Percentiles rank a stretch among this genome's conserved stretches.
phyloP scores from a whole-genome alignment of 768 basidiomycete genomes.

The Basidioascus undulatus region DNA sequence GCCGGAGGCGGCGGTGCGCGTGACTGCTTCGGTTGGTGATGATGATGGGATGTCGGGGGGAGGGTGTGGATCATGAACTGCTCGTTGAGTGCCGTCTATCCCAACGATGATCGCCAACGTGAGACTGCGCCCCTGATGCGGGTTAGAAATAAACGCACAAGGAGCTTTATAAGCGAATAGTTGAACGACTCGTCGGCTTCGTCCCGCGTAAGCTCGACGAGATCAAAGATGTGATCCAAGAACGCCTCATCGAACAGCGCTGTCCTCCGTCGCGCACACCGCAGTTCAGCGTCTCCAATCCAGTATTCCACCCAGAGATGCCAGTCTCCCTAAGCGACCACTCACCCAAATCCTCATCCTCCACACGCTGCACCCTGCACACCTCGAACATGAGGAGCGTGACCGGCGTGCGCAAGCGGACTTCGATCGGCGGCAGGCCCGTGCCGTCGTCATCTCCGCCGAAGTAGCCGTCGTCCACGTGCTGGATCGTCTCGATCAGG shows the following conservation, averaged over 20 bases:
- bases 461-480: slow-evolving; percentile 55
- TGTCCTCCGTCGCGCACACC: slow-evolving; percentile 18
- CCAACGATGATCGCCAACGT: neutral
- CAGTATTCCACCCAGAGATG: neutral
- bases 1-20: slow-evolving; percentile 2
- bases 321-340: slow-evolving; percentile 1
- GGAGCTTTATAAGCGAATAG: slow-evolving; percentile 79
- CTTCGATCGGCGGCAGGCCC: slow-evolving; percentile 41
- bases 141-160: slow-evolving; percentile 30
- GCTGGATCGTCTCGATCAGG: slow-evolving; percentile 58
- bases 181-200: slow-evolving; percentile 82
- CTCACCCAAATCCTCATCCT: slow-evolving; percentile 53
- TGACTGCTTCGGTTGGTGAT: neutral
- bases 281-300: neutral
- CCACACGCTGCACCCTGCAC: slow-evolving; percentile 67
- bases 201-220: slow-evolving; percentile 74
- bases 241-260: slow-evolving; percentile 60
- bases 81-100: slow-evolving; percentile 74
- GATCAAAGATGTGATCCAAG: slow-evolving; percentile 69
- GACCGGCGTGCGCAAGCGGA: slow-evolving; percentile 45
- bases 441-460: slow-evolving; percentile 21
- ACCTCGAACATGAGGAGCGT: slow-evolving; percentile 71
- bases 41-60: slow-evolving; percentile 7
- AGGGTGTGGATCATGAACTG: slow-evolving; percentile 90
- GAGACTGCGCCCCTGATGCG: neutral